Base-by-base conservation (phyloP, 768 basidiomycete genomes). In the Hericium alpestre region DNA sequence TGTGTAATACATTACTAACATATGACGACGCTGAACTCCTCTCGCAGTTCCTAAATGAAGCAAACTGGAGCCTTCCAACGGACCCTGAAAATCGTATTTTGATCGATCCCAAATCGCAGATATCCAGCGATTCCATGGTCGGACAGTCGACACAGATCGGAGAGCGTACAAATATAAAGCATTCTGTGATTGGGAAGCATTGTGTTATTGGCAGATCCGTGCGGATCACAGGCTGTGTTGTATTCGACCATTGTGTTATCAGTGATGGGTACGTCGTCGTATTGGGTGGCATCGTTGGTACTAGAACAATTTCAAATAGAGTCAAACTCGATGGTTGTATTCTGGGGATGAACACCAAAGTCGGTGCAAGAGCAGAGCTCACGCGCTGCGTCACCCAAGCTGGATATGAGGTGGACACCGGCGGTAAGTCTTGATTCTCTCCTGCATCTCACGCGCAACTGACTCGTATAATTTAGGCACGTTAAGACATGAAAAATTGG, bases 211-310 rank as follows among this genome's bases (percentile, higher is more conserved):
- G 91, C 2, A 86, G 82, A 67, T 86, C 86, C 76, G 87, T 80
- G n/a, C 90, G 83, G 69, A 82, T 97, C 50, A 76, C 76, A 2
- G 87, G 89, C 11, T 93, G 88, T 62, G 79, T 95, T 7, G 67
- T 97, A 22, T 76, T 93, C 61, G 94, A 96, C 65, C 93, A 95
- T 64, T 94, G 93, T 63, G 79, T 89, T 4, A 73, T 97, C 12
- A 87, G 80, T 46, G 92, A 95, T 57, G 91, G 92, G 93, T 92
- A 60, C 65, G 82, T 66, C 6, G 40, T 53, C 27, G 11, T 9
- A 57, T 54, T 39, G 18, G 4, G 11, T n/a, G 22, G 37, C 7
- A 56, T 23, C 50, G 7, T 56, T 46, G 37, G 56, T 49, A 49
- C 57, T 61, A 25, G 8, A 32, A 32, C 6, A 32, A 32, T 32